A percentile compares a stretch with the other conserved stretches of the same genome.
These are phyloP conservation scores for Teratosphaeria gauchensis DNA, from an alignment of 2,329 filamentous ascomycete genomes.

Conservation along the genomic window DNA sequence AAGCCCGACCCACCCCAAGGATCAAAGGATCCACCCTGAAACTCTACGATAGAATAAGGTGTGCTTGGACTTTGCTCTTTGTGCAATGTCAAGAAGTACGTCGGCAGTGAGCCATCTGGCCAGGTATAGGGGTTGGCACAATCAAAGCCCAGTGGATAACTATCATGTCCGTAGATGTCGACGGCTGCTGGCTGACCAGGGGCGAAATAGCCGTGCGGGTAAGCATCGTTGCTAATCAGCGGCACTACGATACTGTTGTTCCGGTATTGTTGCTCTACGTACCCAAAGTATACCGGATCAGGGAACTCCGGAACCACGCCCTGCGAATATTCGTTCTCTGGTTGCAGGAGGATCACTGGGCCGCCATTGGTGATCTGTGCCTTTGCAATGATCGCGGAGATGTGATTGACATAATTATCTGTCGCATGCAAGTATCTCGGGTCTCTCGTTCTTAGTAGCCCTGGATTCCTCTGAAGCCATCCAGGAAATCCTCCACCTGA, in stretches of 20 bases:
- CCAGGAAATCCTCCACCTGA: slow-evolving; percentile 72
- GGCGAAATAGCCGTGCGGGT: slow-evolving; percentile 50
- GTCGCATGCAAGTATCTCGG: slow-evolving; percentile 56
- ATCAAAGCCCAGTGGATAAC: slow-evolving; percentile 51
- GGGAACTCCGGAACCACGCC: slow-evolving; percentile 47
- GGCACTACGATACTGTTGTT: slow-evolving; percentile 64
- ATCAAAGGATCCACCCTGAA: slow-evolving; percentile 48
- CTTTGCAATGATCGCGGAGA: slow-evolving; percentile 59
- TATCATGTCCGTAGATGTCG: slow-evolving; percentile 58
- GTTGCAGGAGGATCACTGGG: slow-evolving; percentile 67
- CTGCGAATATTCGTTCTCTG: slow-evolving; percentile 69
- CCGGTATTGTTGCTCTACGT: slow-evolving; percentile 58
- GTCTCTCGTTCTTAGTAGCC: slow-evolving; percentile 52
- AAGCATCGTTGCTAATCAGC: slow-evolving; percentile 65
- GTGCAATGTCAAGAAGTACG: slow-evolving; percentile 46
- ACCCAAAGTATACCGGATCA: slow-evolving; percentile 58
- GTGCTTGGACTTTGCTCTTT: slow-evolving; percentile 53
- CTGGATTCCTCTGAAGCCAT: slow-evolving; percentile 64
- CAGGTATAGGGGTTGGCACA: slow-evolving; percentile 53
- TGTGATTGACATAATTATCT: slow-evolving; percentile 53
- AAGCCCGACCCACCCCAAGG: slow-evolving; percentile 66
- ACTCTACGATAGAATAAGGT: slow-evolving; percentile 55
- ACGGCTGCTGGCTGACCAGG: slow-evolving; percentile 48
- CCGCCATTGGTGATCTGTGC: slow-evolving; percentile 77
- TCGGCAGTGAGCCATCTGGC: slow-evolving; percentile 49